Conservation (phyloP, 2,329 filamentous ascomycete genomes). For the Alternaria infectoria region DNA sequence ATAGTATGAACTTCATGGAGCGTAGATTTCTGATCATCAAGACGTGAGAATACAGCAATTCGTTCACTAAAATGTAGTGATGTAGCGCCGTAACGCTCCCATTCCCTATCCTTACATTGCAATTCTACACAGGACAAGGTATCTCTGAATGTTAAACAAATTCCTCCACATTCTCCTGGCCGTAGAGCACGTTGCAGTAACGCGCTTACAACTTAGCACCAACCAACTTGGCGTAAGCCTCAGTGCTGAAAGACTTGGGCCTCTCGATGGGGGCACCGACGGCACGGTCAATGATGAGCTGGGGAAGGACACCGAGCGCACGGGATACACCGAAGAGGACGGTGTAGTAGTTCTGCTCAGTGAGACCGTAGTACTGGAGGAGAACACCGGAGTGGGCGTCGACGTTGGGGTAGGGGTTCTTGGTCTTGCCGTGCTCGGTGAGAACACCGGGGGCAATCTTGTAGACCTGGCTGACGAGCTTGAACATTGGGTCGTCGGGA, state of each 20-base stretch:
- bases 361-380: constrained; percentile 99
- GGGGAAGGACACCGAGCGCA: constrained; percentile 96
- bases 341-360: constrained; percentile 99
- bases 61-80: constrained; percentile 36
- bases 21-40: constrained; percentile 20
- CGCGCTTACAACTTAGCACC: constrained; percentile 80
- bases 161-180: constrained; percentile 20
- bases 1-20: not conserved
- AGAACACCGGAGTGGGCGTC: constrained; percentile 99
- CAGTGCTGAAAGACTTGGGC: constrained; percentile 98
- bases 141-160: constrained; percentile 31
- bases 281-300: constrained; percentile 99
- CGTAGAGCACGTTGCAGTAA: constrained; percentile 8
- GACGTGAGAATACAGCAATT: constrained; percentile 35
- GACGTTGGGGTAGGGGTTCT: constrained; percentile 99
- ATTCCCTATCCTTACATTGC: constrained; percentile 42
- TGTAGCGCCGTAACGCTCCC: constrained; percentile 37
- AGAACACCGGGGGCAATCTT: constrained; percentile 98
- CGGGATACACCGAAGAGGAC: constrained; percentile 99
- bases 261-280: constrained; percentile 96
- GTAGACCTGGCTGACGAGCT: constrained; percentile 99
- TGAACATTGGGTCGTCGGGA: constrained; percentile 98
- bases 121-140: constrained; percentile 46
- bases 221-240: constrained; percentile 92
- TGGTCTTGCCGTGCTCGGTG: constrained; percentile 99